phyloP scores from a whole-genome alignment of 345 rosid genomes.

The Capsella bursapastoris region DNA sequence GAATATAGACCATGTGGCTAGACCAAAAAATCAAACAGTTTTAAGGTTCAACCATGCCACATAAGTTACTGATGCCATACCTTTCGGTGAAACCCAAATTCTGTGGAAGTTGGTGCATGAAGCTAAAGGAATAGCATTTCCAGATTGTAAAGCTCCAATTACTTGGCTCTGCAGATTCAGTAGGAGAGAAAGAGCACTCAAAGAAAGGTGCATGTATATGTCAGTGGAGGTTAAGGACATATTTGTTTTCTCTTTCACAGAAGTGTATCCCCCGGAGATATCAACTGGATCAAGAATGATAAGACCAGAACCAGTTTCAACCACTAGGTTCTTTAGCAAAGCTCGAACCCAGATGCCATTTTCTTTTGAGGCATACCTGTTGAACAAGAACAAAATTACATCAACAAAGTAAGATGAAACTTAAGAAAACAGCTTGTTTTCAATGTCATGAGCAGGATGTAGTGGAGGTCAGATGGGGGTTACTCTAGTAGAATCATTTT shows the following conservation, averaged over 20 bases:
- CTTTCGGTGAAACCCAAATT: conserved; percentile 91
- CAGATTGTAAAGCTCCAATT: conserved; percentile 82
- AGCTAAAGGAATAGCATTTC: conserved; percentile 81
- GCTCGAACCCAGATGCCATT: conserved; percentile 95
- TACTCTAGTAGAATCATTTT: conserved; percentile 10
- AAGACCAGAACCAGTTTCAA: conserved; percentile 99
- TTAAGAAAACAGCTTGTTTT: conserved; percentile 9
- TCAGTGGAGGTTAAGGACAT: conserved; percentile 83
- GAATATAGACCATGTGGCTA: conserved; percentile 22
- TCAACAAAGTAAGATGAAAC: conserved; percentile 31
- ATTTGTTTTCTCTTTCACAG: conserved; percentile 88
- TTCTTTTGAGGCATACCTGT: conserved; percentile 94
- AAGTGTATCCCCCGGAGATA: conserved; percentile 90
- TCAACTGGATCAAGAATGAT: conserved; percentile 87
- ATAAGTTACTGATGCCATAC: conserved; percentile 49
- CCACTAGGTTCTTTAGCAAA: conserved; percentile 74
- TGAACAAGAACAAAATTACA: conserved; percentile 17
- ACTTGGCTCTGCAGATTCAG: conserved; percentile 87
- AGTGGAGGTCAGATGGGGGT: conserved; percentile 8
- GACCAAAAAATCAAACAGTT: conserved; percentile 17
- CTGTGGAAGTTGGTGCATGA: conserved; percentile 84
- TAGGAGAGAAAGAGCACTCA: conserved; percentile 83
- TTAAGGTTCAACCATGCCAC: conserved; percentile 27
- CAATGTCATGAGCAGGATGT: conserved; percentile 26
- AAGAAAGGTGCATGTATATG: conserved; percentile 84